These are phyloP conservation scores for Xylaria sp. DNA, from an alignment of 2,329 filamentous ascomycete species.

Conservation along the genomic window DNA sequence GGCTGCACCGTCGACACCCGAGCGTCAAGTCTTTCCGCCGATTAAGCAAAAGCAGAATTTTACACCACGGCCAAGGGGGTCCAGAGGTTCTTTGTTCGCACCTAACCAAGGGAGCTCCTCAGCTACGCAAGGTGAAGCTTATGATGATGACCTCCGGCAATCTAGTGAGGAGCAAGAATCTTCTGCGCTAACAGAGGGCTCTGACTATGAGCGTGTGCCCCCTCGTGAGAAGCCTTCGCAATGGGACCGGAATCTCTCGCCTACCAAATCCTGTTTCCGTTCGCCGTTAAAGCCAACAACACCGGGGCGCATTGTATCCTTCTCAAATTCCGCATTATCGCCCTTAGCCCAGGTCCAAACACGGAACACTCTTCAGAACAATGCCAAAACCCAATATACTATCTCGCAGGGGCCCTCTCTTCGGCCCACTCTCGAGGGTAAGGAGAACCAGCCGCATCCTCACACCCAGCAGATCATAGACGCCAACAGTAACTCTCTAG, in stretches of 20 bases:
- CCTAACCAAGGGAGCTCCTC: conserved; percentile 38
- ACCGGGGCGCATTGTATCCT: conserved; percentile 63
- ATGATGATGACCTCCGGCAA: conserved; percentile 15
- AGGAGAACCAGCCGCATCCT: conserved; percentile 44
- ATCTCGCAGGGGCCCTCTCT: conserved; percentile 26
- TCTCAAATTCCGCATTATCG: conserved; percentile 57
- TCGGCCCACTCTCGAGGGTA: conserved; percentile 34
- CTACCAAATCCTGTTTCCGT: conserved; percentile 61
- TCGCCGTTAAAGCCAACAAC: conserved; percentile 63
- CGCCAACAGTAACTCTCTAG: conserved; percentile 25
- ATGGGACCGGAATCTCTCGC: conserved; percentile 58
- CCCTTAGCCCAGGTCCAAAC: conserved; percentile 39
- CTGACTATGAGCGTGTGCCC: conserved; percentile 47
- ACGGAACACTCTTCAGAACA: conserved; percentile 8
- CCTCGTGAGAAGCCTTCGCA: conserved; percentile 53
- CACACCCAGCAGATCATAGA: conserved; percentile 11
- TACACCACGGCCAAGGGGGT: conserved; percentile 49
- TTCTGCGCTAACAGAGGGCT: conserved; percentile 46
- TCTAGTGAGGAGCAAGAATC: conserved; percentile 37
- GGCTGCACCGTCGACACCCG: conserved; percentile 31
- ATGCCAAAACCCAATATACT: background rate
- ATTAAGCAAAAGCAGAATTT: conserved; percentile 57
- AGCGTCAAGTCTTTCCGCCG: conserved; percentile 34
- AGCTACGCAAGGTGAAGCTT: conserved; percentile 19
- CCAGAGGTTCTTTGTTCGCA: conserved; percentile 47